Evolutionary conservation across 495 filamentous ascomycete genomes (phyloP).

Genomic region (Penicillium ucsense): DNA sequence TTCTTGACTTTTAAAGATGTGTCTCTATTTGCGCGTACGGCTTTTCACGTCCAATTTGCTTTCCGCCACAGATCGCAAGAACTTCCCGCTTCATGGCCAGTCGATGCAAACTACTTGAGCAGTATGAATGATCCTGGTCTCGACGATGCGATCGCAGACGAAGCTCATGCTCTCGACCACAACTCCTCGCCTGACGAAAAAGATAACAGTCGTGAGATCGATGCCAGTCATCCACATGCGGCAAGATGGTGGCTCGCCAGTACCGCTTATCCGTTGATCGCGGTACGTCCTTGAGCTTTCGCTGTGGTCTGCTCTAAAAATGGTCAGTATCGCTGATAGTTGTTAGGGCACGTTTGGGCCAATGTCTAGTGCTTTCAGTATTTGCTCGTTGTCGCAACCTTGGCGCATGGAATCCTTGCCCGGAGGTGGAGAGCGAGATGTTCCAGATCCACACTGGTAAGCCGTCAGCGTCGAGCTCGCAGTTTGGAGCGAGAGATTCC

Average conservation of each 20-base stretch:
- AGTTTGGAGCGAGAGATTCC: neutral
- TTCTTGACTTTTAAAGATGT: too few species aligned
- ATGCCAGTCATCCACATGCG: slow-evolving; percentile 10
- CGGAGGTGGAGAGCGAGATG: slow-evolving; percentile 38
- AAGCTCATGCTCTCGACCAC: slow-evolving; percentile 35
- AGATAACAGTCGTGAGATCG: slow-evolving; percentile 2
- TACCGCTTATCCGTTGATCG: slow-evolving; percentile 70
- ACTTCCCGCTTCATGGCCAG: neutral
- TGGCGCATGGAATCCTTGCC: slow-evolving; percentile 58
- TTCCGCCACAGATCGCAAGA: neutral
- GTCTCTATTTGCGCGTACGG: too few species aligned
- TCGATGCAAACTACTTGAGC: neutral
- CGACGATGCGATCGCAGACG: slow-evolving; percentile 41
- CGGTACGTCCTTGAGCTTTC: slow-evolving; percentile 22
- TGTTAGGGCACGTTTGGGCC: slow-evolving; percentile 65
- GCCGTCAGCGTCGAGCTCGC: slow-evolving; percentile 4
- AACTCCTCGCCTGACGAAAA: slow-evolving; percentile 14
- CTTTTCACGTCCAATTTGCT: too few species aligned
- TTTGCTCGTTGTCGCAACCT: slow-evolving; percentile 62
- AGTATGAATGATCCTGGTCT: slow-evolving; percentile 55
- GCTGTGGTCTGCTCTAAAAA: neutral
- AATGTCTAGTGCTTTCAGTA: slow-evolving; percentile 71
- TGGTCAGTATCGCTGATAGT: neutral
- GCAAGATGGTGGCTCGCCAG: slow-evolving; percentile 79
- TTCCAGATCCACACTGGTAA: slow-evolving; percentile 64